Evolutionary conservation across 352 stramenopile genomes (phyloP), one percentile per base, ranked within the genome.

Genomic region (Phytophthora chlamydospora): DNA sequence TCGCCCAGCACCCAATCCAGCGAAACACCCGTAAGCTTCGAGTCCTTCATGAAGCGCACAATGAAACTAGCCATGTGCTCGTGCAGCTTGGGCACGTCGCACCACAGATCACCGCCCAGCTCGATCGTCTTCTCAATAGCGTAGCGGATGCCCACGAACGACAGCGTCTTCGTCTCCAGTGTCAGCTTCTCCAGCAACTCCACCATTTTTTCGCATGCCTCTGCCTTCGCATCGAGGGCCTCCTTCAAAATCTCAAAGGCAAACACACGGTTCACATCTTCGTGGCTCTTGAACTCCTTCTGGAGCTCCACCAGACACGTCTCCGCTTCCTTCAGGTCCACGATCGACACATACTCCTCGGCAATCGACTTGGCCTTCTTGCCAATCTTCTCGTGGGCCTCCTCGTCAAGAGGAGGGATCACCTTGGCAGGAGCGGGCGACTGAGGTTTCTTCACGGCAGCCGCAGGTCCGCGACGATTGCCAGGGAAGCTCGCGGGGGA

Each of bases 281-380:
- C 53, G 49, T 91, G 80, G 43, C 62, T 73, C 41, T 81, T 87
- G 38, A 85, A 83, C 49, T 88, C 69, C 62, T 90, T 93, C 48
- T 85, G 59, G 29, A 90, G 14, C 58, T 93, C 82, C 32, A 60
- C 58, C 40, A 88, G 58, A 41, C 86, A 95, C 4, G 75, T 45
- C 3, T 90, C 82, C 0, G 84, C 86, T 66, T 95, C 86, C 4
- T 72, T 69, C 24, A 90, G 49, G 42, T 95, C 86, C 33, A 80
- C 60, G 32, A 93, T 91, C 43, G 66, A 87, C 11, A 90, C 83
- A 48, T 87, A 95, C 55, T 95, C 86, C 31, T 92, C 84, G 4
- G 83, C 78, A 31, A 83, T 89, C 1, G 80, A 90, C 50, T 91
- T 93, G 0, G 86, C 71, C 58, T 90, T 90, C 66, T 93, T 93